These are phyloP conservation scores for Mycena sanguinolenta DNA, from an alignment of 768 basidiomycete genomes.

Conservation along the genomic window DNA sequence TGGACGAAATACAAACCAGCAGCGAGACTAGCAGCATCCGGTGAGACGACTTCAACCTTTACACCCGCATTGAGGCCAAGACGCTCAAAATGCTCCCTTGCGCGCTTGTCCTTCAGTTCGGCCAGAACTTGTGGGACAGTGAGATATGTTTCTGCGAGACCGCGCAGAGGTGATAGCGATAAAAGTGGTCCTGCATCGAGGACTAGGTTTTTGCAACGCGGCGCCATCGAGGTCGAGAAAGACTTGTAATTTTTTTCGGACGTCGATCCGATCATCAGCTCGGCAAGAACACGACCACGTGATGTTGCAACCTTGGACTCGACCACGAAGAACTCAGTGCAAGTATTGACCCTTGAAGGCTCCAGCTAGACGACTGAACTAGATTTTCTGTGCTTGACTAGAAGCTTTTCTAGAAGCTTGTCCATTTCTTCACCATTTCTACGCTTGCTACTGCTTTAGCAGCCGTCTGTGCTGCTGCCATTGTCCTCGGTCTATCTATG, in stretches of 20 bases:
- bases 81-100: constrained; percentile 87
- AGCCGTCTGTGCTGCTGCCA: constrained; percentile 36
- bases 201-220: constrained; percentile 82
- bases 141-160: constrained; percentile 86
- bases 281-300: constrained; percentile 2
- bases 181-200: constrained; percentile 96
- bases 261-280: background rate
- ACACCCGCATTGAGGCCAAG: constrained; percentile 84
- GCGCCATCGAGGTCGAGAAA: constrained; percentile 21
- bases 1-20: constrained; percentile 58
- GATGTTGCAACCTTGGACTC: background rate
- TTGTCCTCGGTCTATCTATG: constrained; percentile 53
- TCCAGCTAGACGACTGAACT: background rate
- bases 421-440: constrained; percentile 23
- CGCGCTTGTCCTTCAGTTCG: constrained; percentile 91
- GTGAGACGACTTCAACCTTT: constrained; percentile 75
- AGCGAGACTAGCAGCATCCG: constrained; percentile 77
- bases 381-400: background rate
- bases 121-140: constrained; percentile 92
- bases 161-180: constrained; percentile 89
- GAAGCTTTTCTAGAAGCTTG: background rate
- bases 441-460: constrained; percentile 32
- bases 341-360: background rate
- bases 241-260: too few species aligned
- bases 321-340: background rate